Percentiles rank a stretch among this genome's conserved stretches.
Evolutionary conservation across 2,329 filamentous ascomycete species (phyloP).

Genomic region (Truncatella angustata): DNA sequence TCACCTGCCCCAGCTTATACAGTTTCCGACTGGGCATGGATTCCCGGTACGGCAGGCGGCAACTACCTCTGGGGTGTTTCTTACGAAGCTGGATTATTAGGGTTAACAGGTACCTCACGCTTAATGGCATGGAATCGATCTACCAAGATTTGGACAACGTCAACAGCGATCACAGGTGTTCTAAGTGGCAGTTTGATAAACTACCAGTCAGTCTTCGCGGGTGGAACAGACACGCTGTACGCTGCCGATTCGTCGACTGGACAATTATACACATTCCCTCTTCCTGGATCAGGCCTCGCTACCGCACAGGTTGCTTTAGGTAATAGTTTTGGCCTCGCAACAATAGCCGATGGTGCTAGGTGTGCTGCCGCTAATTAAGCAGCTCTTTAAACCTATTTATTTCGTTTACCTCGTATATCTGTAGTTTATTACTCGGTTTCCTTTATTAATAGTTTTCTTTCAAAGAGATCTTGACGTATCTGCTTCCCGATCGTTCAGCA

Average conservation of each 20-base stretch:
- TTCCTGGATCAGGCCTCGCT: neutral
- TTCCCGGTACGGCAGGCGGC: neutral
- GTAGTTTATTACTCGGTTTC: no score
- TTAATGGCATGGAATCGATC: neutral
- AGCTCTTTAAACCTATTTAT: no score
- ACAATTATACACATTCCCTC: neutral
- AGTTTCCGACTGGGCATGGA: neutral
- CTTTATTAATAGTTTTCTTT: no score
- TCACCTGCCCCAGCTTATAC: neutral
- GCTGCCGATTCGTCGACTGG: neutral
- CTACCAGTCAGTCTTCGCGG: neutral
- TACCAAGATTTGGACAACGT: neutral
- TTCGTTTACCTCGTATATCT: no score
- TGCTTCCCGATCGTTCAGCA: no score
- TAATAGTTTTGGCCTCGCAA: neutral
- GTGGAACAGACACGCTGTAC: neutral
- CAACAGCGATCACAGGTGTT: no score
- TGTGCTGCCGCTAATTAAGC: neutral
- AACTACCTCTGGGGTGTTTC: neutral
- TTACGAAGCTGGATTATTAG: neutral
- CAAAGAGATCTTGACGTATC: no score
- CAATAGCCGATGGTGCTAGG: neutral
- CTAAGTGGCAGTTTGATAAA: neutral
- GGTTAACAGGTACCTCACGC: neutral
- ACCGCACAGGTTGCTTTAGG: neutral